Evolutionary conservation across 345 rosid species (phyloP), one percentile per base, ranked within the genome.

Genomic region (Acer yangbiense): DNA sequence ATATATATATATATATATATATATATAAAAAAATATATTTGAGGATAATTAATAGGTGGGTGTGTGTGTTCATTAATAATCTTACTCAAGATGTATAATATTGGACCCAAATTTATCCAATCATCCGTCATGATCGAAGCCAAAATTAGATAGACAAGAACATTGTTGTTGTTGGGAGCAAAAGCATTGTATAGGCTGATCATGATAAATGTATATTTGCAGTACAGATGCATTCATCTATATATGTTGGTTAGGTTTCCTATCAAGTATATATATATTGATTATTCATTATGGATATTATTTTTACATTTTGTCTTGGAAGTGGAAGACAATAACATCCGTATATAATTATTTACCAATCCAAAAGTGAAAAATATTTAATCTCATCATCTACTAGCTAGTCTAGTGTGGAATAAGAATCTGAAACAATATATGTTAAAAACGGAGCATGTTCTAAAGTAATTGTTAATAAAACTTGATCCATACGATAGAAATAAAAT

Each of bases 291-390:
- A 63, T 62, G 41, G 44, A 46, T 17, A 25, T 63, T 63, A 21
- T 63, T 64, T 73, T 61, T 62, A 52, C 76, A 23, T 63, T 21
- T 50, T 73, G 76, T 73, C 76, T 55, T 62, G 14, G 20, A 35
- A 61, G 76, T 73, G 68, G 77, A 74, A 63, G 62, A 74, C 77
- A 74, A 27, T 11, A 69, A 74, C 70, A 74, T 48, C 77, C 70
- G 64, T 29, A 43, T 43, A 43, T 43, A 43, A 7, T 7, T 32
- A 74, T 63, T 41, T 48, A 17, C 20, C 62, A 57, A 17, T 57
- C 21, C 55, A 12, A 50, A 50, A 13, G 16, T 50, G 18, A 13
- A 50, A 50, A 13, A 13, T 50, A 50, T 35, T 35, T 35, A 35
- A 35, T 35, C 39, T 35, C 6, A 4, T 35, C 3, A 29, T 29